Evolutionary conservation across 352 stramenopile species (phyloP).

Genomic region (Pythium pectinolyticum): DNA sequence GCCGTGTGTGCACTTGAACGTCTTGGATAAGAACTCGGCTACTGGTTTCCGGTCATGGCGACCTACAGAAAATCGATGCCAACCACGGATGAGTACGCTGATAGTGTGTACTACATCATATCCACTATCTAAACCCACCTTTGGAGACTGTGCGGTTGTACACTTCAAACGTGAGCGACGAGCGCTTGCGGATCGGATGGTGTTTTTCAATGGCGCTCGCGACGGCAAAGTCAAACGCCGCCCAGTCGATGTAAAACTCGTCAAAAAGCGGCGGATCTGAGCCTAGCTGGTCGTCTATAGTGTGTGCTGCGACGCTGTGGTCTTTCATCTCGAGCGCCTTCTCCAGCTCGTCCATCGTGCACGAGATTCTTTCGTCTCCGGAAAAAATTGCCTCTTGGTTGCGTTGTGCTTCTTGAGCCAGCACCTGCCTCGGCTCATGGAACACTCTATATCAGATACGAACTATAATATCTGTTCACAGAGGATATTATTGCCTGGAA

Average conservation of each 20-base stretch:
- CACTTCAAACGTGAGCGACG: constrained; percentile 80
- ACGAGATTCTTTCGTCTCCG: neutral
- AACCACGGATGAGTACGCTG: neutral
- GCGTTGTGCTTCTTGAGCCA: neutral
- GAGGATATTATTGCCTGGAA: neutral
- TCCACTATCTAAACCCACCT: no score
- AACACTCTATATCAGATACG: neutral
- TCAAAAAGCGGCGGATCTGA: constrained; percentile 53
- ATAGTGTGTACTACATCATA: no score
- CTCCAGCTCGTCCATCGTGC: constrained; percentile 20
- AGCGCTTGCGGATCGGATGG: constrained; percentile 82
- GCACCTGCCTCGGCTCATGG: neutral
- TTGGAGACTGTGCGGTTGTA: constrained; percentile 88
- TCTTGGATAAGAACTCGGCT: constrained; percentile 79
- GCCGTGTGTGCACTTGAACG: constrained; percentile 82
- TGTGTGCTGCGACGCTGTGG: neutral
- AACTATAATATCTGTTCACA: neutral
- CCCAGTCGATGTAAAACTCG: constrained; percentile 79
- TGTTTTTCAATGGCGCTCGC: constrained; percentile 55
- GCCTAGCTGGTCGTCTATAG: neutral
- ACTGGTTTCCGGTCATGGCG: constrained; percentile 73
- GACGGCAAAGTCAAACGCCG: constrained; percentile 62
- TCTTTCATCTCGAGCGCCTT: constrained; percentile 26
- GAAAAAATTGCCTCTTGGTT: neutral
- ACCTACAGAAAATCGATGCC: constrained; percentile 23